Base-by-base conservation (phyloP, 148 eudicot genomes). In the Chenopodium berlandieri region DNA sequence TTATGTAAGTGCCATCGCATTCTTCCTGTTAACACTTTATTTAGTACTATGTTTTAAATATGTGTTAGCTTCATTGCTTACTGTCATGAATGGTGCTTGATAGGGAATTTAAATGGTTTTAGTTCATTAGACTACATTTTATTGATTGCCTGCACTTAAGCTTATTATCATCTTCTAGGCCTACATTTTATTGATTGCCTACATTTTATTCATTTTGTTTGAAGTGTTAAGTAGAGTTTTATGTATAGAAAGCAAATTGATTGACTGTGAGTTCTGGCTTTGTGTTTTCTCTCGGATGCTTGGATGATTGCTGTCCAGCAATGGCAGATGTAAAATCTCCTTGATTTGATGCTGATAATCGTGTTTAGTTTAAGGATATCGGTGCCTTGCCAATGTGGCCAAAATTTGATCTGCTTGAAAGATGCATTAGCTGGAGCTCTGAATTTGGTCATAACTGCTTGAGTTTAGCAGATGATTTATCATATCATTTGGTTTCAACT, bases 1-100 rank as follows among this genome's bases (percentile, higher is more conserved):
- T 72, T 89, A 92, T 84, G 99, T 95, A 82, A 90, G 97, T 89
- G 12, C 65, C 64, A 30, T 27, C 25, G 40, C 40, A 30, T 19
- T 25, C 66, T 34, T 77, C 34, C 62, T 30, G 48, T 19, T 62
- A 22, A 66, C 22, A 56, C 19, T 30, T 76, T 47, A 46, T 69
- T 40, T 60, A 32, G 75, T 30, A 48, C 64, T 40, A 16, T 63
- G 75, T 52, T 47, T 30, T 77, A 48, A 63, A 19, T 65, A 46
- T 72, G 23, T 76, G 37, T 44, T 62, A 63, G 58, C 63, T 60
- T 81, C 20, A 63, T 32, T 60, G 62, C 74, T 19, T 3, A 32
- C 58, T 58, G 34, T 64, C 13, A 74, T 63, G 76, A 1, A 1
- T 62, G 11, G 46, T 75, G 60, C 40, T 12, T 69, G 31, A 23